Evolutionary conservation across 352 stramenopile species (phyloP).

Genomic region (Pythium folliculosum): DNA sequence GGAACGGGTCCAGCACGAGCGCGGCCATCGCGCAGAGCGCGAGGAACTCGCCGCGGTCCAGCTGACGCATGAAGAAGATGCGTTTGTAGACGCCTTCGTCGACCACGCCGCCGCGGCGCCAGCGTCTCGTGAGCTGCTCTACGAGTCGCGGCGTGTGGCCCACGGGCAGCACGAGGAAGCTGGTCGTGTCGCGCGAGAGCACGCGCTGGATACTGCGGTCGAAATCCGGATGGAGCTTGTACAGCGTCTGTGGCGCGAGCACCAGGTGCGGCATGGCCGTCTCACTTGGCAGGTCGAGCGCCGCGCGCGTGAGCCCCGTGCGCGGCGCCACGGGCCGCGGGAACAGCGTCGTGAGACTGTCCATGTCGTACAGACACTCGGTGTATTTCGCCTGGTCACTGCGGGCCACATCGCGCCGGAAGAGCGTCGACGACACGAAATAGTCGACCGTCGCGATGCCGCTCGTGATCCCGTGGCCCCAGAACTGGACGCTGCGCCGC

Average conservation of each 20-base stretch:
- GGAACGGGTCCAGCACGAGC: conserved; percentile 64
- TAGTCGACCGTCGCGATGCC: conserved; percentile 61
- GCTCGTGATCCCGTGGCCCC: conserved; percentile 62
- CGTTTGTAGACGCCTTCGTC: conserved; percentile 28
- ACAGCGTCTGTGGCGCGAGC: conserved; percentile 65
- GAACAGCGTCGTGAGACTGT: conserved; percentile 55
- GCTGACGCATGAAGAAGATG: conserved; percentile 45
- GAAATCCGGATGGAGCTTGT: conserved; percentile 72
- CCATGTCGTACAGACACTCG: conserved; percentile 64
- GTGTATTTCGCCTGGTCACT: conserved; percentile 33
- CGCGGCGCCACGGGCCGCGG: conserved; percentile 14
- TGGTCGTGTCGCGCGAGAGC: conserved; percentile 25
- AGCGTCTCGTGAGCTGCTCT: conserved; percentile 32
- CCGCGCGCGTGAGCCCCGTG: conserved; percentile 6
- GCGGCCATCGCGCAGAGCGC: conserved; percentile 43
- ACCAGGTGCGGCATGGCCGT: conserved; percentile 35
- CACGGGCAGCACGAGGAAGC: conserved; percentile 43
- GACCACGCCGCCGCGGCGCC: conserved; percentile 26
- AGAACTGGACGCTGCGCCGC: conserved; percentile 49
- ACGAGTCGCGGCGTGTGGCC: conserved; percentile 34
- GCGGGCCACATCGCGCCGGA: conserved; percentile 19
- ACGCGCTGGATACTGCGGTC: conserved; percentile 49
- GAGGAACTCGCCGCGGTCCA: conserved; percentile 46
- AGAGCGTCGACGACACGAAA: conserved; percentile 56
- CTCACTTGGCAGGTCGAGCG: conserved; percentile 21